Conservation (phyloP, 257 asterid species). For the Datura wrightii region DNA sequence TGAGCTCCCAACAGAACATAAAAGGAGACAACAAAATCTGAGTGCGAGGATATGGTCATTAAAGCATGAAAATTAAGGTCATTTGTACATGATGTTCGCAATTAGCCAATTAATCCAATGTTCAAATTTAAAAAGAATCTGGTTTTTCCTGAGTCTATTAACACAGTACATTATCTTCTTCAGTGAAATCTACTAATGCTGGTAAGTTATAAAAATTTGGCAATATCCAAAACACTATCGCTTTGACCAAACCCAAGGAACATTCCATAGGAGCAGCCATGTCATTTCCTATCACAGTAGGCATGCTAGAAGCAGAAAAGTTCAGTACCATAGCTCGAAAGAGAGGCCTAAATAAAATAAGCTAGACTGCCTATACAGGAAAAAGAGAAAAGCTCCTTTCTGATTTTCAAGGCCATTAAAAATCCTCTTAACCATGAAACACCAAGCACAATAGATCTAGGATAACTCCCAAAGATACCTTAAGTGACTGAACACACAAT, state of each 20-base stretch:
- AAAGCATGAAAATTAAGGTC: background rate
- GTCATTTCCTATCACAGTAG: slow-evolving; percentile 10
- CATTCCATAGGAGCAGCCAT: background rate
- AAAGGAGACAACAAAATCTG: background rate
- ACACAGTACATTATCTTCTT: background rate
- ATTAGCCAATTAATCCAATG: background rate
- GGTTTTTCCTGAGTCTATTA: background rate
- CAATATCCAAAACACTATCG: background rate
- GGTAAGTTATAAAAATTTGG: background rate
- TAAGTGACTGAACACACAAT: background rate
- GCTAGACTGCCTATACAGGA: background rate
- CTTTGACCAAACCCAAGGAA: background rate
- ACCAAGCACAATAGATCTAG: background rate
- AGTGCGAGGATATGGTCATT: slow-evolving; percentile 3
- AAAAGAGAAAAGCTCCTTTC: slow-evolving; percentile 11
- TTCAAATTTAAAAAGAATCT: background rate
- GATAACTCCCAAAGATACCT: slow-evolving; percentile 4
- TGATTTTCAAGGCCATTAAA: slow-evolving; percentile 20
- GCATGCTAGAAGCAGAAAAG: background rate
- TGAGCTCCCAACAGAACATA: background rate
- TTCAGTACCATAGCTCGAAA: background rate
- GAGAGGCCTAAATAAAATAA: background rate
- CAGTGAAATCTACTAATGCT: background rate
- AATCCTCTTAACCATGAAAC: slow-evolving; percentile 20
- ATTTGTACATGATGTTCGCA: background rate